These are phyloP conservation scores for Microsporum canis DNA, from an alignment of 2,329 filamentous ascomycete genomes.

Conservation along the genomic window DNA sequence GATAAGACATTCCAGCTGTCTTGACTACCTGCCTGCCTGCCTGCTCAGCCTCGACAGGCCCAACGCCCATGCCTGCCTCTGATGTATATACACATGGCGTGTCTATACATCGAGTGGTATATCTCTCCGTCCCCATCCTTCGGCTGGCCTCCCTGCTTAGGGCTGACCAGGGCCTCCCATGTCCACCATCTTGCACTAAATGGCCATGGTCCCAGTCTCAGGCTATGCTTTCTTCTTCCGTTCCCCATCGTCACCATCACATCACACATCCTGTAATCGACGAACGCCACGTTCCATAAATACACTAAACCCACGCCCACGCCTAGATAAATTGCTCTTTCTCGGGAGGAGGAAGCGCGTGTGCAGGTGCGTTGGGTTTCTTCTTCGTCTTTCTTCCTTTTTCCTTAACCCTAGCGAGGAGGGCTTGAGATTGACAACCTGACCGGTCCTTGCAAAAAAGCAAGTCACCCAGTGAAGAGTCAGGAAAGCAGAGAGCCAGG, in stretches of 20 bases:
- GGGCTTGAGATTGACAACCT: neutral
- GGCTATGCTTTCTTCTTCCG: neutral
- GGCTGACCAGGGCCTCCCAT: slow-evolving; percentile 4
- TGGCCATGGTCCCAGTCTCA: slow-evolving; percentile 1
- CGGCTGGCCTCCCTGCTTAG: neutral
- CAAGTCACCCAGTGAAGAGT: neutral
- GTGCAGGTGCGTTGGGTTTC: neutral
- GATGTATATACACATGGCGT: too few relatives aligned
- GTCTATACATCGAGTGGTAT: neutral
- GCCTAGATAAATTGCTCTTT: too few relatives aligned
- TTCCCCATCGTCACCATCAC: neutral
- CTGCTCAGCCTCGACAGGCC: neutral
- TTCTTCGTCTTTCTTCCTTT: neutral
- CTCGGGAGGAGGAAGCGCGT: too few relatives aligned
- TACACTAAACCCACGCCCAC: slow-evolving; percentile 3
- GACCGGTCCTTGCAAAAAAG: neutral
- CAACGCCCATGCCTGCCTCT: too few relatives aligned
- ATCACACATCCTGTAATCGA: neutral
- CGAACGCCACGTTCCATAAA: slow-evolving; percentile 2
- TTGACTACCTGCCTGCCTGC: neutral
- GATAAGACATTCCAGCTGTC: neutral
- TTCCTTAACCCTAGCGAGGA: neutral
- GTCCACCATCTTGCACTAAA: neutral
- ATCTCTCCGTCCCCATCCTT: neutral
- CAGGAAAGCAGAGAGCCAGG: neutral